Evolutionary conservation across 2,329 filamentous ascomycete species (phyloP).

Genomic region (Aspergillus floridensis): DNA sequence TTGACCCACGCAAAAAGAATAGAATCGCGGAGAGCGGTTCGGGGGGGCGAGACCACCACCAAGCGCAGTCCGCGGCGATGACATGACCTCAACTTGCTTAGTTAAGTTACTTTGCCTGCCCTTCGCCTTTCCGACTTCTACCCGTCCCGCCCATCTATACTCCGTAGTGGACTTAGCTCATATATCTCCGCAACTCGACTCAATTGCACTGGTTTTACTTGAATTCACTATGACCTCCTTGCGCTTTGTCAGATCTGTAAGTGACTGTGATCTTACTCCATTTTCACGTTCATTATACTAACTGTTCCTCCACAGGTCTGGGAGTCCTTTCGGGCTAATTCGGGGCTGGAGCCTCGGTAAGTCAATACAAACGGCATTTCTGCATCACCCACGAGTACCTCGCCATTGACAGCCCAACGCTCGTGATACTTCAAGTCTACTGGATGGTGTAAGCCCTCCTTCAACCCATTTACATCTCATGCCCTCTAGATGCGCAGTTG

Average conservation of each 20-base stretch:
- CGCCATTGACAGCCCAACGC: conserved; percentile 9
- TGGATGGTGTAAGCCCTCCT: conserved; percentile 41
- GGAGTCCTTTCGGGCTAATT: conserved; percentile 80
- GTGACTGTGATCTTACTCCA: conserved; percentile 20
- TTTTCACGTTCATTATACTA: conserved; percentile 6
- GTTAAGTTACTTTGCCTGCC: not conserved
- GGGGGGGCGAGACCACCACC: conserved; percentile 28
- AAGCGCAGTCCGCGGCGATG: conserved; percentile 29
- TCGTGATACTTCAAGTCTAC: conserved; percentile 21
- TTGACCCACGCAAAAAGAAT: not conserved
- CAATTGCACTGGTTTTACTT: not conserved
- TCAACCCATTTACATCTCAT: too few species aligned
- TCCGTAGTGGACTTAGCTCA: too few species aligned
- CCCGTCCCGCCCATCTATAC: too few species aligned
- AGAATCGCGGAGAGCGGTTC: conserved; percentile 16
- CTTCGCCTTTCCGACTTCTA: too few species aligned
- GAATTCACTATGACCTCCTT: conserved; percentile 50
- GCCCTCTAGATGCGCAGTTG: not conserved
- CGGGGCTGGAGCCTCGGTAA: conserved; percentile 85
- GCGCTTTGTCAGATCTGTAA: conserved; percentile 64
- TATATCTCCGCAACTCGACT: too few species aligned
- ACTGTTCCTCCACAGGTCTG: conserved; percentile 60
- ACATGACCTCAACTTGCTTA: conserved; percentile 20
- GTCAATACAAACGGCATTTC: conserved; percentile 13
- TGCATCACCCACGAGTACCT: not conserved